Evolutionary conservation across 257 asterid species (phyloP).

Genomic region (Gardenia jasminoides): DNA sequence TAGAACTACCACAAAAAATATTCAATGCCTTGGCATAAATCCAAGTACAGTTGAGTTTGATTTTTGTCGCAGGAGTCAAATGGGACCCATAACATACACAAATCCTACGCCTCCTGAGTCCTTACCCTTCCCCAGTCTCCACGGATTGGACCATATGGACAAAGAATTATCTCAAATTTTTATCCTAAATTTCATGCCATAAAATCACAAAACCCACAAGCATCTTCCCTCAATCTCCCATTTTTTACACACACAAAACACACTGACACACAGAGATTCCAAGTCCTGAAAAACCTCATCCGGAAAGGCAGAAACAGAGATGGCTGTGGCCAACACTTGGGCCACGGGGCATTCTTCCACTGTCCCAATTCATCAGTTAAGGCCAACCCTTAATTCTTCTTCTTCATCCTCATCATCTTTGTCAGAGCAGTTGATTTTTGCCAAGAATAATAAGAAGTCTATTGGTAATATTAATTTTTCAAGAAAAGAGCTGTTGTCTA

Average conservation of each 20-base stretch:
- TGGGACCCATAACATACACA: too few species aligned
- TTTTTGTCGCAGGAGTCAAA: too few species aligned
- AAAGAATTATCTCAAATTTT: neutral
- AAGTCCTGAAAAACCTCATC: neutral
- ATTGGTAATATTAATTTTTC: conserved; percentile 25
- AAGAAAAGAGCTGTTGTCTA: conserved; percentile 20
- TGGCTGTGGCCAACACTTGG: conserved; percentile 85
- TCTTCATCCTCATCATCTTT: conserved; percentile 15
- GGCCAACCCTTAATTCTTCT: conserved; percentile 38
- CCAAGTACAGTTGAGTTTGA: too few species aligned
- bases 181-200: neutral
- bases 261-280: neutral
- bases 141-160: too few species aligned
- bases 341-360: conserved; percentile 50
- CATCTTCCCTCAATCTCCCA: neutral
- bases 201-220: neutral
- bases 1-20: too few species aligned
- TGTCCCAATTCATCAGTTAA: conserved; percentile 46
- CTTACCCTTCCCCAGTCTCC: too few species aligned
- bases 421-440: conserved; percentile 25
- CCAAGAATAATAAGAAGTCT: conserved; percentile 32
- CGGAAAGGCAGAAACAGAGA: conserved; percentile 23
- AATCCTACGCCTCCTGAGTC: too few species aligned
- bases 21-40: too few species aligned
- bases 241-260: neutral